Evolutionary conservation across 23 red algal species (phyloP).

Genomic region (Cyanidium caldarium): DNA sequence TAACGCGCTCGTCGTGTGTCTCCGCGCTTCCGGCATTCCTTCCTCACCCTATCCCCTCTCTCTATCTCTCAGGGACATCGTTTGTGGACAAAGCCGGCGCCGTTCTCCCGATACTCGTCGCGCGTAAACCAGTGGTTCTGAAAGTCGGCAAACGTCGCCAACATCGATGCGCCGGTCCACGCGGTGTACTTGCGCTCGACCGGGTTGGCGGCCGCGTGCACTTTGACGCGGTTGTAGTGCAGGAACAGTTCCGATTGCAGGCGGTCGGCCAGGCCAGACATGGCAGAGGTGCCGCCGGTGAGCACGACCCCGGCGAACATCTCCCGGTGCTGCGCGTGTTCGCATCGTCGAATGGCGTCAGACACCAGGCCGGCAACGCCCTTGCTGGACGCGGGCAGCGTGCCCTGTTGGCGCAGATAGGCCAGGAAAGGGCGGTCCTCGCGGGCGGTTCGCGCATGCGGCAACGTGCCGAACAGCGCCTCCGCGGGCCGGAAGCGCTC

Average conservation of each 20-base stretch:
- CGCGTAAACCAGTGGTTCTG: conserved; percentile 86
- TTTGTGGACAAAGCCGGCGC: conserved; percentile 19
- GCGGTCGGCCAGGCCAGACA: conserved; percentile 53
- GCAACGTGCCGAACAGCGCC: background rate
- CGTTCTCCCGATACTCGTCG: conserved; percentile 69
- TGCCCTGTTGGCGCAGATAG: background rate
- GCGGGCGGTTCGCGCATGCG: background rate
- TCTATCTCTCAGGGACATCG: conserved; percentile 7
- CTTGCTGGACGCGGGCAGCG: background rate
- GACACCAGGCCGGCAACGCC: conserved; percentile 51
- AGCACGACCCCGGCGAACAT: conserved; percentile 76
- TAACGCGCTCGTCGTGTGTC: background rate
- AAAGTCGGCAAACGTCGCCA: conserved; percentile 90
- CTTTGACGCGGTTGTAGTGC: conserved; percentile 32
- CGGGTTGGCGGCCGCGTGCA: conserved; percentile 52
- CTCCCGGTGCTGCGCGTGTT: conserved; percentile 54
- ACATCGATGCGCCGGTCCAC: conserved; percentile 87
- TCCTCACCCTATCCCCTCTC: background rate
- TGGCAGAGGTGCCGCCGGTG: conserved; percentile 68
- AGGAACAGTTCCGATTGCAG: conserved; percentile 32
- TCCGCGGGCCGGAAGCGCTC: conserved; percentile 42
- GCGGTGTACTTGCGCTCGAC: conserved; percentile 59
- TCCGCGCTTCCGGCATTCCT: background rate
- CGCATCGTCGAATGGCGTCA: conserved; percentile 52
- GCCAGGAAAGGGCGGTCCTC: background rate